phyloP scores from a whole-genome alignment of 345 rosid species.

The Eucalyptus pauciflora region DNA sequence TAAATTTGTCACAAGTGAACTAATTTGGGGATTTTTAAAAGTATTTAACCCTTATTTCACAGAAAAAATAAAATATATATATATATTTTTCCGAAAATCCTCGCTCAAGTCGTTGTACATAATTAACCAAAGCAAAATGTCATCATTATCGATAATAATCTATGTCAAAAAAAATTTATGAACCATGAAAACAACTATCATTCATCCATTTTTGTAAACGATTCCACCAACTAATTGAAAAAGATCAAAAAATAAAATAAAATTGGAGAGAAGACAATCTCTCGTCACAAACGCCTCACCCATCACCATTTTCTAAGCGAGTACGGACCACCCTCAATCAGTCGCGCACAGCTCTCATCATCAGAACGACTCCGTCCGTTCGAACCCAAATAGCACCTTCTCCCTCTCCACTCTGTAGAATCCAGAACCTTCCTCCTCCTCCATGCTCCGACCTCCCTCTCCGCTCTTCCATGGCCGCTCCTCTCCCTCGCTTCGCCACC shows the following conservation, averaged over 20 bases:
- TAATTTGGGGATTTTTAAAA: too few relatives aligned
- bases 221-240: accelerated
- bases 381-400: too few relatives aligned
- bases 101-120: accelerated
- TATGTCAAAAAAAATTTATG: neutral
- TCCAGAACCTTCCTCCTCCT: neutral
- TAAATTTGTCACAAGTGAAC: too few relatives aligned
- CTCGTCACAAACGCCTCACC: too few relatives aligned
- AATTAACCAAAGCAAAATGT: too few relatives aligned
- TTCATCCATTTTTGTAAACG: too few relatives aligned
- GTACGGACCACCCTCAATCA: too few relatives aligned
- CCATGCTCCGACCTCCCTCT: constrained; percentile 7
- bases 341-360: too few relatives aligned
- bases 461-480: constrained; percentile 33
- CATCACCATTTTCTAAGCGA: too few relatives aligned
- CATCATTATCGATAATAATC: accelerated
- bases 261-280: too few relatives aligned
- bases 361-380: neutral
- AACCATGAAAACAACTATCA: neutral
- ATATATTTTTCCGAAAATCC: accelerated
- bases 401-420: neutral
- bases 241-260: too few relatives aligned
- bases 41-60: too few relatives aligned
- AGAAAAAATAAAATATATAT: accelerated
- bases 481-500: constrained; percentile 8